Conservation (phyloP, 2,329 filamentous ascomycete species). For the Pseudocercospora ulei region DNA sequence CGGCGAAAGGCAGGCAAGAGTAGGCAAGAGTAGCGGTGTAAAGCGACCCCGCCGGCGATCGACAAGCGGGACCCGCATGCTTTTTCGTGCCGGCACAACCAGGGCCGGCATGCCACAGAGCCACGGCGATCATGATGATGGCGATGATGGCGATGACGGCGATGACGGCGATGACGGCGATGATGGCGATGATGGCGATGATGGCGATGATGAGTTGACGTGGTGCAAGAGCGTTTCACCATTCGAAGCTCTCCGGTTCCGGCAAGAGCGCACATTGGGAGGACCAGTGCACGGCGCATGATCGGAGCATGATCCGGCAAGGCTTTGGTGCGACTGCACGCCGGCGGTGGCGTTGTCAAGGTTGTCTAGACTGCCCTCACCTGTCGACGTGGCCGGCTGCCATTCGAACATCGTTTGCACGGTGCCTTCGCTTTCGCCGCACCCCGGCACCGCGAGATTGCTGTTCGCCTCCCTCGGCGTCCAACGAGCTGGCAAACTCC, state of each 20-base stretch:
- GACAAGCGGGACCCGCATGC: constrained; percentile 12
- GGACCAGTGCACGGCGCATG: constrained; percentile 14
- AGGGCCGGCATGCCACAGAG: constrained; percentile 4
- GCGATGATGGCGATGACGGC: constrained; percentile 7
- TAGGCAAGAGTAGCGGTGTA: constrained; percentile 17
- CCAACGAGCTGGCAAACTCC: constrained; percentile 7
- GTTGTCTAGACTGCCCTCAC: constrained; percentile 27
- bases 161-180: constrained; percentile 8
- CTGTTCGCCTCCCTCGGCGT: constrained; percentile 10
- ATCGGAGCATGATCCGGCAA: constrained; percentile 12
- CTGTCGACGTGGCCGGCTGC: constrained; percentile 27
- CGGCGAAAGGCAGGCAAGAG: constrained; percentile 3
- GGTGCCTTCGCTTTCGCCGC: constrained; percentile 15
- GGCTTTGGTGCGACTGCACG: constrained; percentile 17
- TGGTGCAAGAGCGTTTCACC: constrained; percentile 8
- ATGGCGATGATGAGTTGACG: constrained; percentile 6
- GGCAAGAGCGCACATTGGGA: constrained; percentile 18
- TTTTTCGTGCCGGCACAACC: constrained; percentile 11
- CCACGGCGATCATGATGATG: too few species aligned
- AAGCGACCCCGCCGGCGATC: constrained; percentile 14
- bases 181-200: constrained; percentile 3
- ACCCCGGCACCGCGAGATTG: constrained; percentile 12
- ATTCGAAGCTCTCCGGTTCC: constrained; percentile 17
- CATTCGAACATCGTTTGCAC: constrained; percentile 26
- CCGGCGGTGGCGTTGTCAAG: constrained; percentile 22